Percentiles rank a stretch among this genome's conserved stretches.
phyloP scores from a whole-genome alignment of 495 filamentous ascomycete species.

The Cryomyces minteri region DNA sequence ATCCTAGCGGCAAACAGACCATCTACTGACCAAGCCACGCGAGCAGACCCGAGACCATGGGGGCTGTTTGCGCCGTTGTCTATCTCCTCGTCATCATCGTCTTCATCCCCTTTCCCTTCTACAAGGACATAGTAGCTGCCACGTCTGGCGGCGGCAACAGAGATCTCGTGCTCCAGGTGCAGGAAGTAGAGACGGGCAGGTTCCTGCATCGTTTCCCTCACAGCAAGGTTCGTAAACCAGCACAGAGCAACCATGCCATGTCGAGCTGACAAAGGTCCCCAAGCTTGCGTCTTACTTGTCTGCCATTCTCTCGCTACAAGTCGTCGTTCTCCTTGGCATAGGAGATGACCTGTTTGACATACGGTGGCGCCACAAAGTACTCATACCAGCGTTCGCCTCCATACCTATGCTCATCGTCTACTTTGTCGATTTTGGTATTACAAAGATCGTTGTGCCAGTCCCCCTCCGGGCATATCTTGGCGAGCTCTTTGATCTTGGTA shows the following conservation, averaged over 20 bases:
- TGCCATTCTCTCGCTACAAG: constrained; percentile 78
- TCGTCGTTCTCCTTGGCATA: constrained; percentile 75
- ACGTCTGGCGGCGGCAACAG: constrained; percentile 87
- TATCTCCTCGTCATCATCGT: constrained; percentile 74
- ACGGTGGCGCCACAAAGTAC: constrained; percentile 94
- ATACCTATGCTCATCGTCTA: constrained; percentile 94
- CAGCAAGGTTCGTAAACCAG: constrained; percentile 45
- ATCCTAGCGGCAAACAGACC: background rate
- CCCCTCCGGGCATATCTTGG: constrained; percentile 71
- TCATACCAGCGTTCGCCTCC: constrained; percentile 90
- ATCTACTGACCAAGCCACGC: background rate
- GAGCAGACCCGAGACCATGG: constrained; percentile 82
- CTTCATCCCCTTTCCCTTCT: constrained; percentile 94
- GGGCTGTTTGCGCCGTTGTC: constrained; percentile 81
- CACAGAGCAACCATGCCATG: background rate
- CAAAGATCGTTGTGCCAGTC: constrained; percentile 75
- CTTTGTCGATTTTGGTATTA: constrained; percentile 95
- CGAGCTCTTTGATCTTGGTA: constrained; percentile 59
- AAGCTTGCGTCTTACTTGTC: constrained; percentile 92
- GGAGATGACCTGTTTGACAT: constrained; percentile 97
- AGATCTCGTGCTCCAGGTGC: constrained; percentile 51
- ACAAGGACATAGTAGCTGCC: constrained; percentile 92
- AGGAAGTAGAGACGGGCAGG: constrained; percentile 55
- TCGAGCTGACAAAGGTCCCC: background rate
- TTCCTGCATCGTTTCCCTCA: constrained; percentile 85